Evolutionary conservation across 2,329 filamentous ascomycete genomes (phyloP), one percentile per base, ranked within the genome.

Genomic region (Trichoderma endophyticum): DNA sequence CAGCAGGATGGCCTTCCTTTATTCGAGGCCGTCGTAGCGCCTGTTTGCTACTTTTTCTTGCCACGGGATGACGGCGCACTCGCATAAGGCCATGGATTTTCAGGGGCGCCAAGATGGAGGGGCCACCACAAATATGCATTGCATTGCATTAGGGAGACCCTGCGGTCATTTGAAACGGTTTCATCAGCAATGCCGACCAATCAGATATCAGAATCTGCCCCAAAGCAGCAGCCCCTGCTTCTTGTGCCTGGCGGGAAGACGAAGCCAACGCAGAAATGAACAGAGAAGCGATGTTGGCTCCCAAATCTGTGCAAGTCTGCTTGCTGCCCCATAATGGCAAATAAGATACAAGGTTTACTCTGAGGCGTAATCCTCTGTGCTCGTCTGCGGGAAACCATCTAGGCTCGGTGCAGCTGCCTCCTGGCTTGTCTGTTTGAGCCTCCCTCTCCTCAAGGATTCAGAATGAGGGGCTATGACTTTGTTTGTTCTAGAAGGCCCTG

Each of bases 141-240:
- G 70, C 54, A 60, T 71, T 71, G 63, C 70, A 71, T 67, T 66
- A 67, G 70, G 56, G 56, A 72, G 57, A 48, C 70, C 70, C 70
- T 72, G 70, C 28, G 61, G 60, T 48, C 54, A 63, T 66, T 72
- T 72, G 70, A 72, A 72, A 72, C 70, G 57, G 70, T 68, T 67
- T 72, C 63, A 72, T 36, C 43, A 32, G 48, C 28, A 26, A 14
- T 2, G 3, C 14, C 51, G 57, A 18, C 70, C 70, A 72, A 72
- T 72, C 36, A 72, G n/a, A 15, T 15, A 2, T 21, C 48, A 28
- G 12, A 57, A 21, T n/a, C 39, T 56, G 54, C 64, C 39, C 56
- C 56, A 68, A 72, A 71, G 60, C 34, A 72, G 70, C 54, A 57
- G 64, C 64, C 70, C 70, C 70, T 63, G 64, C 21, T 28, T 61